Evolutionary conservation across 495 filamentous ascomycete species (phyloP).

Genomic region (Rhypophila decipiens): DNA sequence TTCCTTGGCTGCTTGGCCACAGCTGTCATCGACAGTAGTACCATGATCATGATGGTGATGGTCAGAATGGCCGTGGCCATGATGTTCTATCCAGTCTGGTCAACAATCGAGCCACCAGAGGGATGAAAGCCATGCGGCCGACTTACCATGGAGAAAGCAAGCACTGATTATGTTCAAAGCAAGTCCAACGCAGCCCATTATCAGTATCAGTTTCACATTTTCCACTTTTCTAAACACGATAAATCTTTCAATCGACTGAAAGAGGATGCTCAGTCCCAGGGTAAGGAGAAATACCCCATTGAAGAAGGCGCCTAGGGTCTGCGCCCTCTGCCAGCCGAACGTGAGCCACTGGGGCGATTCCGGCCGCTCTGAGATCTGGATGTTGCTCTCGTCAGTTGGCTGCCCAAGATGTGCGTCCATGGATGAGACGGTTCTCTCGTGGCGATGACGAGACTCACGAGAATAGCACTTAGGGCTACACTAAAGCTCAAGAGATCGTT

Average conservation of each 20-base stretch:
- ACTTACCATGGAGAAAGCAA: conserved; percentile 70
- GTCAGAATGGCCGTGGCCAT: conserved; percentile 21
- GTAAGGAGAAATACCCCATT: conserved; percentile 95
- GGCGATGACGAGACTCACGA: too few relatives aligned
- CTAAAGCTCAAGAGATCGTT: conserved; percentile 86
- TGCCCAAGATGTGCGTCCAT: too few relatives aligned
- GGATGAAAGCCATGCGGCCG: background rate
- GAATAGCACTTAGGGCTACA: conserved; percentile 78
- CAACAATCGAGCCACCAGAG: too few relatives aligned
- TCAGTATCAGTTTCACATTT: conserved; percentile 68
- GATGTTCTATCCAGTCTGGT: conserved; percentile 28
- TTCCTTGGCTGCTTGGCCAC: too few relatives aligned
- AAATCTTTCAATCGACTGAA: conserved; percentile 86
- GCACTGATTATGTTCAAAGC: conserved; percentile 76
- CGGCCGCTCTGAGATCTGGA: conserved; percentile 36
- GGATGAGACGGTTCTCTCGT: too few relatives aligned
- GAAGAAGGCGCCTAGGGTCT: conserved; percentile 85
- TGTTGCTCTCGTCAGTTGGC: too few relatives aligned
- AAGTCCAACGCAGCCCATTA: conserved; percentile 77
- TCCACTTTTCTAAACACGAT: conserved; percentile 50
- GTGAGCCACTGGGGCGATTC: conserved; percentile 35
- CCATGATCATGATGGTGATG: conserved; percentile 11
- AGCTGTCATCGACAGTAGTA: conserved; percentile 43
- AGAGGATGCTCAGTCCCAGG: conserved; percentile 82
- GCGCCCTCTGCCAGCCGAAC: conserved; percentile 81